Conservation (phyloP, 257 asterid genomes). For the Mentha longifolia region DNA sequence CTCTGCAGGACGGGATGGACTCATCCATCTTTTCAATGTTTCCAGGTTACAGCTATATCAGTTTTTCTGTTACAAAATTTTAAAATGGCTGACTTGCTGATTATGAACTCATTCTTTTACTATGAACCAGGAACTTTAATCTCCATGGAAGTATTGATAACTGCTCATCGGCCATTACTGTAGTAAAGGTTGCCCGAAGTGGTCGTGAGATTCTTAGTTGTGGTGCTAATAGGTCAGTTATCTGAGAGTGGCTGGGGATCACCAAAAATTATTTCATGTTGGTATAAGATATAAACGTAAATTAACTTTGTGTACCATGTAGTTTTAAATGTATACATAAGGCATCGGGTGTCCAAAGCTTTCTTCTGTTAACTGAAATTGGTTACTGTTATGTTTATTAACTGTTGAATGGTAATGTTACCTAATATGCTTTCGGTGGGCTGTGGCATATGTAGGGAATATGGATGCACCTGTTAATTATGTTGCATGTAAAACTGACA, state of each 20-base stretch:
- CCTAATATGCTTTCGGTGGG: conserved; percentile 7
- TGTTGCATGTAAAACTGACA: conserved; percentile 24
- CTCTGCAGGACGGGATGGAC: conserved; percentile 67
- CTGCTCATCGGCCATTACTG: conserved; percentile 60
- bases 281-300: not conserved
- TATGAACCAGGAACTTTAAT: conserved; percentile 53
- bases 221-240: conserved; percentile 60
- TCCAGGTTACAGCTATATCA: conserved; percentile 50
- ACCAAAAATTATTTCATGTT: conserved; percentile 8
- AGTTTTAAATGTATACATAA: conserved; percentile 8
- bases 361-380: conserved; percentile 18
- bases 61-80: conserved; percentile 28
- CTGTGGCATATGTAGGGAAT: not conserved
- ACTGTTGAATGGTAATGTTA: conserved; percentile 15
- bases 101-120: conserved; percentile 24
- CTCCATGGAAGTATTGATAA: conserved; percentile 56
- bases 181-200: conserved; percentile 50
- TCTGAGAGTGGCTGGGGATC: conserved; percentile 8
- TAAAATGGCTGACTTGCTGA: conserved; percentile 9
- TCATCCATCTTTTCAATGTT: conserved; percentile 59
- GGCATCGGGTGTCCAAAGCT: conserved; percentile 20
- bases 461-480: not conserved
- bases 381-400: not conserved
- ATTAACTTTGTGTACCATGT: not conserved
- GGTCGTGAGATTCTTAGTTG: conserved; percentile 66